These are phyloP conservation scores for Toxoplasma gondii DNA, from an alignment of 169 alveolate species.

Conservation along the genomic window DNA sequence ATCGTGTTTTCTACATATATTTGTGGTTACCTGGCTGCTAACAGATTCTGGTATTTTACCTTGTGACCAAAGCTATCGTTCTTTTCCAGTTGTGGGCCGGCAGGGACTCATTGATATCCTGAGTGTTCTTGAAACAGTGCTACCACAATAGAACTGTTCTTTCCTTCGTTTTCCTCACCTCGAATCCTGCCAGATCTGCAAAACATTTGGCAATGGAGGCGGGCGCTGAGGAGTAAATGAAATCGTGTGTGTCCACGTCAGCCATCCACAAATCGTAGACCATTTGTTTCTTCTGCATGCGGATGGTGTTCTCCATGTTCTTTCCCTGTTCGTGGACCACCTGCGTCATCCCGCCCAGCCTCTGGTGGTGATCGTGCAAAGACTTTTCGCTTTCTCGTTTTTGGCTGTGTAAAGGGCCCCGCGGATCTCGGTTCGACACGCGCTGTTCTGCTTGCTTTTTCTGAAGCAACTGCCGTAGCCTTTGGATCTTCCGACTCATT, in stretches of 20 bases:
- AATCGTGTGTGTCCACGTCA: constrained; percentile 15
- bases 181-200: constrained; percentile 20
- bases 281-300: constrained; percentile 24
- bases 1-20: no score
- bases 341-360: not conserved
- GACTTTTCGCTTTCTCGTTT: no score
- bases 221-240: constrained; percentile 13
- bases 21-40: no score
- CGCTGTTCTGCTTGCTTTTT: not conserved
- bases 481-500: constrained; percentile 2
- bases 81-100: no score
- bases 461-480: not conserved
- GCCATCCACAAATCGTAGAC: constrained; percentile 31
- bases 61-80: no score
- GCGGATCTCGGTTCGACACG: no score
- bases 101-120: not conserved
- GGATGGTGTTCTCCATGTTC: not conserved
- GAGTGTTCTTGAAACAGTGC: not conserved
- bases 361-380: no score
- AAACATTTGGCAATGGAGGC: constrained; percentile 10
- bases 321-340: not conserved
- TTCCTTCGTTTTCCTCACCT: not conserved
- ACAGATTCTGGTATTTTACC: no score
- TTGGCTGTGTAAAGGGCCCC: no score
- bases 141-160: no score